Percentiles rank a stretch among this genome's conserved stretches.
Conservation (phyloP, 768 basidiomycete species). For the Trametes cinnabarina region DNA sequence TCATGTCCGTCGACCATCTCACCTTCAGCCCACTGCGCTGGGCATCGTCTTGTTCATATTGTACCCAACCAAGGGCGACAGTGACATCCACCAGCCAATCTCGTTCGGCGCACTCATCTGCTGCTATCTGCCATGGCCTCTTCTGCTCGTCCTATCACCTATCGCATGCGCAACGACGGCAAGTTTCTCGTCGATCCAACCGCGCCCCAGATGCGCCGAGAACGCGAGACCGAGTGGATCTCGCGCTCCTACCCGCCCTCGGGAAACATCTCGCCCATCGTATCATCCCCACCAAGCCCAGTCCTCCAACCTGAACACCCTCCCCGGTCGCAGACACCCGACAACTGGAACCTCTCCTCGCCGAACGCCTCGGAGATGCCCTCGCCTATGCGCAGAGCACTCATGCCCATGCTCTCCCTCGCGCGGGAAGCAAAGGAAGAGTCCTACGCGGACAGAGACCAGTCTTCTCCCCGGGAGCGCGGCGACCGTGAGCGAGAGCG, state of each 20-base stretch:
- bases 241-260: conserved; percentile 17
- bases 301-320: conserved; percentile 13
- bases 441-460: neutral
- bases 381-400: conserved; percentile 13
- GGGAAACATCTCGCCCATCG: conserved; percentile 8
- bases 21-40: conserved; percentile 6
- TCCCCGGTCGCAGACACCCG: conserved; percentile 10
- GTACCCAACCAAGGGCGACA: neutral
- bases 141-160: conserved; percentile 5
- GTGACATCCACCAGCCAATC: neutral
- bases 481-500: neutral
- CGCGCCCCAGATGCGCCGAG: conserved; percentile 2
- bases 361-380: conserved; percentile 17
- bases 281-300: conserved; percentile 13
- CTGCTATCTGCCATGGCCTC: conserved; percentile 2
- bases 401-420: conserved; percentile 15
- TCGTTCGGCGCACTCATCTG: no score
- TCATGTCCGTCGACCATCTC: conserved; percentile 1
- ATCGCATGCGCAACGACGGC: conserved; percentile 14
- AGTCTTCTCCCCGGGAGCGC: neutral
- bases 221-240: conserved; percentile 10
- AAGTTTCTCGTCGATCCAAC: conserved; percentile 13
- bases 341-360: conserved; percentile 18
- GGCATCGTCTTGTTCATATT: neutral
- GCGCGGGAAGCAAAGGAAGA: conserved; percentile 16